Conservation (phyloP, 176 grass and related monocot genomes). For the Bonia amplexicaulis region DNA sequence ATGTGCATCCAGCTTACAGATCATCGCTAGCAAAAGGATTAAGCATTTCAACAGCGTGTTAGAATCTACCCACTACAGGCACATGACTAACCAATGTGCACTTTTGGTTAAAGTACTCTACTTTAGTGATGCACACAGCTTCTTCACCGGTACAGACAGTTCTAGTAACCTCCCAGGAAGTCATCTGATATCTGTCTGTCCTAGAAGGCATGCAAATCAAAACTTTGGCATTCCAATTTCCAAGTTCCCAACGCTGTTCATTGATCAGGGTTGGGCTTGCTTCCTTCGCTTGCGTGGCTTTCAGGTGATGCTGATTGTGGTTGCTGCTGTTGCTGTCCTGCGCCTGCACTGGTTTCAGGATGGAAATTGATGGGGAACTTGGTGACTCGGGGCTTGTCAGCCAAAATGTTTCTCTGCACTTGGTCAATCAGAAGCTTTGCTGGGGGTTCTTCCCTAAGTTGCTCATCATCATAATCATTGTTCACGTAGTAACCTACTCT, state of each 20-base stretch:
- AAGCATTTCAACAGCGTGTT: not conserved
- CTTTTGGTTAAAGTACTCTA: not conserved
- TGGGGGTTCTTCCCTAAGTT: conserved; percentile 81
- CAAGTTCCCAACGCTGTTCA: not conserved
- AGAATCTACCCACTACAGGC: conserved; percentile 18
- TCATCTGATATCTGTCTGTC: conserved; percentile 17
- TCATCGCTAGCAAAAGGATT: conserved; percentile 15
- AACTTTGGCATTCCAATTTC: not conserved
- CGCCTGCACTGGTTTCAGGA: conserved; percentile 56
- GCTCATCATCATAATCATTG: conserved; percentile 95
- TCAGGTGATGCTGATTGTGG: conserved; percentile 45
- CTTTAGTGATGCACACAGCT: conserved; percentile 1
- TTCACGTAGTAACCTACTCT: conserved; percentile 96
- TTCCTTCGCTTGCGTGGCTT: conserved; percentile 34
- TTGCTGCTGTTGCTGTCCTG: conserved; percentile 49
- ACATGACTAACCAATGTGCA: not conserved
- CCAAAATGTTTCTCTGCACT: conserved; percentile 89
- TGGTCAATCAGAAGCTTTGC: conserved; percentile 57
- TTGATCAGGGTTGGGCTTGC: conserved; percentile 21
- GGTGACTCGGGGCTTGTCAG: conserved; percentile 89
- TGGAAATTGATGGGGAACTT: conserved; percentile 98
- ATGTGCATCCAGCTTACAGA: not conserved
- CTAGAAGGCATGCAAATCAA: conserved; percentile 12
- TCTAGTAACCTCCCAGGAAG: conserved; percentile 16
- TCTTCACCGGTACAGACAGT: conserved; percentile 19